A percentile compares a stretch with the other conserved stretches of the same genome.
These are phyloP conservation scores for Pleodorina starrii DNA, from an alignment of 139 green algal genomes.

Conservation along the genomic window DNA sequence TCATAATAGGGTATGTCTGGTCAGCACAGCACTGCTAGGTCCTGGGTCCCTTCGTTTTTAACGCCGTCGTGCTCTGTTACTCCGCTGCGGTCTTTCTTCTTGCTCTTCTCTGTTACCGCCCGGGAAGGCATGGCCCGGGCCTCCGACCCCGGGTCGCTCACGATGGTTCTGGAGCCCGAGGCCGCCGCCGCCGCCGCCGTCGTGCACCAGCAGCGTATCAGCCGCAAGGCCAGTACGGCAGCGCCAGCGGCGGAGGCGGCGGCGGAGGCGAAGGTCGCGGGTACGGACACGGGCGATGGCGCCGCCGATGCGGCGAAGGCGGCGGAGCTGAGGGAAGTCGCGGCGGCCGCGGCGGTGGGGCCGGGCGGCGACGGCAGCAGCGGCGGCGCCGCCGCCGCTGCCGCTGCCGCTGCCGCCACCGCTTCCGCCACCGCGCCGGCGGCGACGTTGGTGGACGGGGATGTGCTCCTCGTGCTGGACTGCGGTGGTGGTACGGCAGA, in stretches of 20 bases:
- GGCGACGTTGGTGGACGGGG: not conserved
- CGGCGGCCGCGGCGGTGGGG: not conserved
- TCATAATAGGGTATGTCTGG: no score
- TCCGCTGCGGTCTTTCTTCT: no score
- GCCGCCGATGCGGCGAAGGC: not conserved
- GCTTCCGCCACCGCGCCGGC: not conserved
- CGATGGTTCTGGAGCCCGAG: slow-evolving; percentile 38
- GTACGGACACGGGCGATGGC: no score
- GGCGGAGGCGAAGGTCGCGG: not conserved
- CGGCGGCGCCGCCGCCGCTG: not conserved
- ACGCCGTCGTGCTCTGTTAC: no score
- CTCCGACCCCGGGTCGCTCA: not conserved
- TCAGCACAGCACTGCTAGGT: no score
- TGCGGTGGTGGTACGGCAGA: slow-evolving; percentile 47
- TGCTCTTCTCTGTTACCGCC: no score
- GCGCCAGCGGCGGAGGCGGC: not conserved
- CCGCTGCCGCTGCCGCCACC: no score
- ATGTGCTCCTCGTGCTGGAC: slow-evolving; percentile 49
- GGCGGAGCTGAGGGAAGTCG: not conserved
- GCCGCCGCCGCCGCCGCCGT: slow-evolving; percentile 5
- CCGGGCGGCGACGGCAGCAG: not conserved
- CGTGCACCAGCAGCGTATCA: not conserved
- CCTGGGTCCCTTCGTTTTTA: no score
- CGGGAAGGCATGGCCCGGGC: not conserved
- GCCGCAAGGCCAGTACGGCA: not conserved